Conservation (phyloP, 192 early-diverging fungal species). For the Gryganskiella cystojenkinii region DNA sequence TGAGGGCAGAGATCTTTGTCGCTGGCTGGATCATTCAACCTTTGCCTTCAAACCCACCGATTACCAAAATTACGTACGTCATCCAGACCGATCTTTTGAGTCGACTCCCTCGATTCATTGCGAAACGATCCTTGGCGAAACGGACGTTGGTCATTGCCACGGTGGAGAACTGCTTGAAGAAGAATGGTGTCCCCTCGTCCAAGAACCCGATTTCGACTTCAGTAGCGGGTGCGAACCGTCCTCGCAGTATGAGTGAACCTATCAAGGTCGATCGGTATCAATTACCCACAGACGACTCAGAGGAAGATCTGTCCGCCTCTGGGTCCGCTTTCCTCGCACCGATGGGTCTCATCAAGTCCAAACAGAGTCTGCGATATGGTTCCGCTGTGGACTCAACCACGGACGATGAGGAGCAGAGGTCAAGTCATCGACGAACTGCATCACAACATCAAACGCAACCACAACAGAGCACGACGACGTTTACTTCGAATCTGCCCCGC, state of each 20-base stretch:
- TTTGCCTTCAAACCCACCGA: constrained; percentile 52
- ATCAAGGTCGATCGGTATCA: constrained; percentile 25
- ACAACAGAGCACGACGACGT: neutral
- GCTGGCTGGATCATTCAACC: constrained; percentile 70
- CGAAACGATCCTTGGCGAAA: constrained; percentile 60
- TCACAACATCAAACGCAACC: neutral
- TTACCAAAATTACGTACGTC: constrained; percentile 64
- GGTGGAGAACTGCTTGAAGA: constrained; percentile 61
- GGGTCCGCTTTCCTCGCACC: constrained; percentile 17
- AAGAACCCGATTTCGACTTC: neutral
- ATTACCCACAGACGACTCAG: constrained; percentile 25
- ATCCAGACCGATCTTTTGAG: constrained; percentile 63
- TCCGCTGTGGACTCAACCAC: constrained; percentile 1
- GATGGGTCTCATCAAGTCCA: constrained; percentile 9
- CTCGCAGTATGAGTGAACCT: constrained; percentile 41
- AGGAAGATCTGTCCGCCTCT: constrained; percentile 10
- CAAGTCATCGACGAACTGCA: neutral
- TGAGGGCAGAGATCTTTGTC: constrained; percentile 52
- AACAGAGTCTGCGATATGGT: neutral
- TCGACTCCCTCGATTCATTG: constrained; percentile 62
- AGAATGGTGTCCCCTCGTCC: constrained; percentile 43
- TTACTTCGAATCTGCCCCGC: constrained; percentile 2
- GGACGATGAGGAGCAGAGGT: constrained; percentile 9
- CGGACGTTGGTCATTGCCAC: constrained; percentile 62
- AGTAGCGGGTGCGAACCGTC: constrained; percentile 1